phyloP scores from a whole-genome alignment of 2,329 filamentous ascomycete genomes.

The Sporothrix humicola region DNA sequence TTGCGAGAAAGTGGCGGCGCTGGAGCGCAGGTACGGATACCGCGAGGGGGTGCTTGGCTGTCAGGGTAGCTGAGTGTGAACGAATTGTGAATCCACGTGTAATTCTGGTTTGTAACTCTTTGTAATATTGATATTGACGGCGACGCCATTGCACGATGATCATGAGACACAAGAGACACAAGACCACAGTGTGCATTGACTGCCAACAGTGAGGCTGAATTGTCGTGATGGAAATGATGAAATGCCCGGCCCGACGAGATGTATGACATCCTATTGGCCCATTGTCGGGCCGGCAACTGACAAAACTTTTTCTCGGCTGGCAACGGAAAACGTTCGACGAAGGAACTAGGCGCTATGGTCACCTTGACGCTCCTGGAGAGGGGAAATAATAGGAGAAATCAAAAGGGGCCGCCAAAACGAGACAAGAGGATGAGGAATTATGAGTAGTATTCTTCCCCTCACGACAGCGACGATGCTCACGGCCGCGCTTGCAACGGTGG shows the following conservation, averaged over 20 bases:
- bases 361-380: not conserved
- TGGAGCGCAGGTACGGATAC: not conserved
- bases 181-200: too few species aligned
- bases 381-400: too few species aligned
- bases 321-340: not conserved
- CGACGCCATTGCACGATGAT: too few species aligned
- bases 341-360: not conserved
- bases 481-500: too few species aligned
- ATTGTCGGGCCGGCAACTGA: not conserved
- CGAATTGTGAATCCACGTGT: not conserved
- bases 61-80: not conserved
- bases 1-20: not conserved
- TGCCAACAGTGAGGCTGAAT: too few species aligned
- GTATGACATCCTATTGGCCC: conserved; percentile 1
- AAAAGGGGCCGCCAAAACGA: too few species aligned
- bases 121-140: not conserved
- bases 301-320: too few species aligned
- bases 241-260: conserved; percentile 6
- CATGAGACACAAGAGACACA: too few species aligned
- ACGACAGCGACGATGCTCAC: too few species aligned
- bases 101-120: not conserved
- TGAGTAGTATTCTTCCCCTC: too few species aligned
- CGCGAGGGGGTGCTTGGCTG: not conserved
- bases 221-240: not conserved
- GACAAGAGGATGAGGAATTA: not conserved